Base-by-base conservation (phyloP, 352 stramenopile genomes). In the Pythium apleroticum region DNA sequence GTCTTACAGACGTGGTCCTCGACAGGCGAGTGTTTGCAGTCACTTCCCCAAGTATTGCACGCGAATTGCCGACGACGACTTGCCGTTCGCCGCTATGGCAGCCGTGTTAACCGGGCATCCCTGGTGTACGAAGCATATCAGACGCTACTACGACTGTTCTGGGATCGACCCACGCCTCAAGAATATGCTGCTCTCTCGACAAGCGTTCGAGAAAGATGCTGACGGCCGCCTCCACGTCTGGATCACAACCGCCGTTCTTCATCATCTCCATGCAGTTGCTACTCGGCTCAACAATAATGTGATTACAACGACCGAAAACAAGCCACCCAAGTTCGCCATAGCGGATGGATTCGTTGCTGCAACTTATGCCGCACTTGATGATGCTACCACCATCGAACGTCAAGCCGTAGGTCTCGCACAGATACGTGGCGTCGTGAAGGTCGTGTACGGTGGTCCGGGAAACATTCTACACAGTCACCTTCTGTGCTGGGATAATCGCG, bases 401-500 rank as follows among this genome's bases (percentile, higher is more conserved):
- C 57, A 70, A 49, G 31, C 64, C 1, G 24, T 66, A n/a, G 64
- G 39, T 25, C 52, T 70, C 1, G 57, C 20, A 3, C 64, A 70
- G 20, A 59, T 52, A 9, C 58, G 50, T 2, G 57, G 64, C 0
- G 15, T 63, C 24, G 64, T 70, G 19, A 70, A 66, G 17, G 65
- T 66, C 8, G 53, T 71, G 15, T 71, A 64, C 20, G 65, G 64
- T 43, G 57, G 64, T 1, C 52, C 65, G 0, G 58, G 65, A 19
- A 71, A 66, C 43, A 22, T 66, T 1, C 25, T 71, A 0, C 41
- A 63, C 12, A 71, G 57, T 43, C 65, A 71, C 20, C 27, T 71
- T n/a, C 35, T 71, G 17, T 60, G 22, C 24, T 66, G 65, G 58
- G 58, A 71, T 43, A 71, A 71, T 53, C 41, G 65, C 30, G 8